phyloP scores from a whole-genome alignment of 805 yeast genomes.

The Candida piceae region DNA sequence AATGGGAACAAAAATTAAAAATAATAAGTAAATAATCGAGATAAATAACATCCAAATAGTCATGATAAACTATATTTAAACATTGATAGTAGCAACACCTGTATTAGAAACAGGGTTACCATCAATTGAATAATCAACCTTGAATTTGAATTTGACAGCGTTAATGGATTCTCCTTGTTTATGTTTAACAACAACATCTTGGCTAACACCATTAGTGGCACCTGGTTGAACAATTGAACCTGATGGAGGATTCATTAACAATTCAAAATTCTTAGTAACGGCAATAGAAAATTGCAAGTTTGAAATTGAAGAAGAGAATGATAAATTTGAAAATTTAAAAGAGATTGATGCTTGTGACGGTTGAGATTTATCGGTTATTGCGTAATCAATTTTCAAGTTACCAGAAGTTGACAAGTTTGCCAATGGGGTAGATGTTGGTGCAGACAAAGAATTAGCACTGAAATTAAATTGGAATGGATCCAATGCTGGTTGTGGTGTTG shows the following conservation, averaged over 20 bases:
- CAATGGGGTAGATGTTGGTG: constrained; percentile 1
- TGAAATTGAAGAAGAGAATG: constrained; percentile 49
- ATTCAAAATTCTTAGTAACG: constrained; percentile 29
- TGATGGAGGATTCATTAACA: constrained; percentile 25
- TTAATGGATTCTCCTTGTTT: constrained; percentile 11
- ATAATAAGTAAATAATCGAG: not conserved
- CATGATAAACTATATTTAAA: constrained; percentile 1
- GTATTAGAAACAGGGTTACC: constrained; percentile 49
- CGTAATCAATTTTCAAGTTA: constrained; percentile 23
- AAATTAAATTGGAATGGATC: constrained; percentile 35
- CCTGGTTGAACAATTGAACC: constrained; percentile 12
- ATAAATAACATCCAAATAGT: not conserved
- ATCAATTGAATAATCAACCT: constrained; percentile 48
- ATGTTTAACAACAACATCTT: constrained; percentile 19
- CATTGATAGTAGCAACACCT: constrained; percentile 39
- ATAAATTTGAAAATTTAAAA: constrained; percentile 22
- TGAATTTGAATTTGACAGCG: constrained; percentile 68
- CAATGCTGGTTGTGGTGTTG: constrained; percentile 9
- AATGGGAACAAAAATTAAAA: not conserved
- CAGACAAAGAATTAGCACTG: constrained; percentile 4
- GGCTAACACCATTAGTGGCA: constrained; percentile 21
- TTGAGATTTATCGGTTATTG: constrained; percentile 9
- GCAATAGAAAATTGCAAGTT: constrained; percentile 29
- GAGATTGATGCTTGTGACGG: constrained; percentile 16
- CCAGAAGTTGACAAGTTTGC: constrained; percentile 14